A percentile compares a stretch with the other conserved stretches of the same genome.
These are phyloP conservation scores for Phymatotrichopsis omnivora DNA, from an alignment of 2,329 filamentous ascomycete genomes.

Conservation along the genomic window DNA sequence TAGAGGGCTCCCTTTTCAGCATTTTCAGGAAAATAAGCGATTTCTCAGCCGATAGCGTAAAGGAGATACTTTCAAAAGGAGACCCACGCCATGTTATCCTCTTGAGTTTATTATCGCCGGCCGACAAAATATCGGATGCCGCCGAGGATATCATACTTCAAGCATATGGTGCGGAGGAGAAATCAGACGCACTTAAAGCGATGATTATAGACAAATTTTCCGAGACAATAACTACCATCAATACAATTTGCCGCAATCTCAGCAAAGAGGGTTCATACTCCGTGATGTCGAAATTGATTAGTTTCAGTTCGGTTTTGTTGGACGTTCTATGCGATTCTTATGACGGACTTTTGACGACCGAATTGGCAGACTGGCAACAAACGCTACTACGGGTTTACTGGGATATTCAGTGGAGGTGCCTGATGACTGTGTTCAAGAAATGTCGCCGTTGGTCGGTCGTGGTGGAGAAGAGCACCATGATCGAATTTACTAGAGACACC, in stretches of 20 bases:
- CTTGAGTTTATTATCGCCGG: slow-evolving; percentile 69
- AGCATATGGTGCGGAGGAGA: slow-evolving; percentile 49
- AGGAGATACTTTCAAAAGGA: slow-evolving; percentile 56
- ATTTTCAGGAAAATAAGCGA: slow-evolving; percentile 71
- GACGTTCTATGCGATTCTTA: slow-evolving; percentile 55
- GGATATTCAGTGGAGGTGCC: slow-evolving; percentile 69
- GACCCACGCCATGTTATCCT: slow-evolving; percentile 64
- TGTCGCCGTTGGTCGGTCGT: slow-evolving; percentile 75
- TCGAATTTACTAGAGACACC: slow-evolving; percentile 84
- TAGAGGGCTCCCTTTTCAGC: slow-evolving; percentile 55
- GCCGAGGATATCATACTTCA: slow-evolving; percentile 70
- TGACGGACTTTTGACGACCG: slow-evolving; percentile 49
- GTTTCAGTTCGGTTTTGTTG: slow-evolving; percentile 51
- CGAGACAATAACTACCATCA: slow-evolving; percentile 47
- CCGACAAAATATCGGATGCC: slow-evolving; percentile 67
- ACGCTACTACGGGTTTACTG: slow-evolving; percentile 66
- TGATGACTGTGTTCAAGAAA: slow-evolving; percentile 69
- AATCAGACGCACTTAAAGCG: slow-evolving; percentile 52
- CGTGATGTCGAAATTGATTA: slow-evolving; percentile 50
- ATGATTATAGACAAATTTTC: slow-evolving; percentile 48
- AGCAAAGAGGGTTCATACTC: slow-evolving; percentile 49
- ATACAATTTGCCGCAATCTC: slow-evolving; percentile 47
- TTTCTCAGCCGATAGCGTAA: slow-evolving; percentile 59
- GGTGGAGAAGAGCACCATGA: slow-evolving; percentile 68
- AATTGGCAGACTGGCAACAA: slow-evolving; percentile 51